Base-by-base conservation (phyloP, 2,329 filamentous ascomycete species). In the Ceratocystis variospora region DNA sequence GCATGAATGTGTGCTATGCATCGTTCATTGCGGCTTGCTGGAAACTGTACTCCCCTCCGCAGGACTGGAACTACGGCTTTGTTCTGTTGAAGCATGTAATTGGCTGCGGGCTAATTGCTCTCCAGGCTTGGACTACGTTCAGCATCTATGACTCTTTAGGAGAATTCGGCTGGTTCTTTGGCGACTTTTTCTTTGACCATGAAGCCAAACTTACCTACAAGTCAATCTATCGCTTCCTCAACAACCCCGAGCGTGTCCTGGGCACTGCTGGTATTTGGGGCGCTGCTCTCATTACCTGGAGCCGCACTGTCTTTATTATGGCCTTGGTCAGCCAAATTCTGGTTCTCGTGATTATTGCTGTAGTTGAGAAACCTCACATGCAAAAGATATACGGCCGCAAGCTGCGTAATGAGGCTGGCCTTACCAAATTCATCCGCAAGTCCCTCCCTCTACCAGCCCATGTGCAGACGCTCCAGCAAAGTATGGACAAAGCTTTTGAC, bases 141-240 rank as follows among this genome's bases (percentile, higher is more conserved):
- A 96, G 91, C 75, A 92, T 97, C 70, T 96, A 97, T 75, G 91
- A 96, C 63, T 95, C 90, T 1, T 84, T 99, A 0, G 94, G 94
- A 66, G 94, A 99, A 73, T 99, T 97, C 72, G 94, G 94, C 71
- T 99, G 93, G 93, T 97, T 97, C 79, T 97, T 92, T 73, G 94
- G 94, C 19, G 94, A 99, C 74, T 99, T 97, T 79, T 97, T 99
- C 80, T 96, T 94, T 73, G 90, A 96, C 69, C 87, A 90, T 59
- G 84, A 87, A 10, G 87, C 87, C 12, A 96, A 94, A 76, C 81
- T 97, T 69, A 97, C 90, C 0, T 99, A 99, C 76, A 91, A 88
- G 71, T 95, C 93, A 69, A 99, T 99, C 72, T 99, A 99, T 75
- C 90, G 94, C 61, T 99, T 96, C 77, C 80, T 99, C 70, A 99